Base-by-base conservation (phyloP, 192 early-diverging fungal genomes). In the Obelidium mucronatum region DNA sequence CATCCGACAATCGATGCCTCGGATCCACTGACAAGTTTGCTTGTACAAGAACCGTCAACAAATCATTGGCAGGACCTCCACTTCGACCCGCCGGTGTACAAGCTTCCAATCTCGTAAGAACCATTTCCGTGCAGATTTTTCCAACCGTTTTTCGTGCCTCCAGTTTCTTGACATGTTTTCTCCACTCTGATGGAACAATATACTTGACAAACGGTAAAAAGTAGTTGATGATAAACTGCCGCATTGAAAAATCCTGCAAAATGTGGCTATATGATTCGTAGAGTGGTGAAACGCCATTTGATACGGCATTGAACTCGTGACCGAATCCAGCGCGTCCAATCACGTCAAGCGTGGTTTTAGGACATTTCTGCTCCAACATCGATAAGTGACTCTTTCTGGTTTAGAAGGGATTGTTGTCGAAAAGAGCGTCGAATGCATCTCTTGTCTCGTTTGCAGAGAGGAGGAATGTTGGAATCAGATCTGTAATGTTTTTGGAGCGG, bases 271-370 rank as follows among this genome's bases (percentile, higher is more conserved):
- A 70, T 17, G 28, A 17, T 19, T 61, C 68, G 36, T 70, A 61
- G 33, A 70, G 34, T 31, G 52, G 28, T 8, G 51, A 56, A 2
- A 19, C 17, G 8, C 31, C 68, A 48, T 48, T 48, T 15, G 44
- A 48, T 17, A 54, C 35, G 15, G 68, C 68, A 17, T 70, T 70
- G 58, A 70, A 70, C 28, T 70, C 68, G 58, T 59, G n/a, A 19
- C 68, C 68, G 36, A 70, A 70, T 13, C 68, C 68, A 19, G 68
- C 58, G 4, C 68, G 68, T 22, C 68, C 68, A 61, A 70, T 70
- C 2, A 70, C 48, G 34, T 70, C 68, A 3, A 70, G 36, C 19
- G 68, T 70, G 11, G 58, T 28, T 70, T 70, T 70, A 13, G 55
- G 40, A 48, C 44, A 48, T 48, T 48, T 48, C 44, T 19, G 8